phyloP scores from a whole-genome alignment of 2,329 filamentous ascomycete genomes.

The Fusarium irregulare region DNA sequence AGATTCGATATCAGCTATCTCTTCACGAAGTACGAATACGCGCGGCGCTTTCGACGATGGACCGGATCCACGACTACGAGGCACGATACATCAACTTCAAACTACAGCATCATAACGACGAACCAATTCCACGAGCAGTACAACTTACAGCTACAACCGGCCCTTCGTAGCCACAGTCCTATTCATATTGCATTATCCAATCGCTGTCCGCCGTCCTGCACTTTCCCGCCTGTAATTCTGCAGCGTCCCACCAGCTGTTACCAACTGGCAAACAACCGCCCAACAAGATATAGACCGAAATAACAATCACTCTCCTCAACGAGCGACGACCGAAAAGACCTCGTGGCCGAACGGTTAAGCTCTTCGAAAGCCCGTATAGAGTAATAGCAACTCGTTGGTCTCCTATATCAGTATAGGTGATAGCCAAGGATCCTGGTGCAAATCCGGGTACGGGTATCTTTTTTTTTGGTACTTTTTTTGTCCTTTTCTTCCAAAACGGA shows the following conservation, averaged over 20 bases:
- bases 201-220: constrained; percentile 7
- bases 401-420: constrained; percentile 48
- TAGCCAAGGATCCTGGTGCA: constrained; percentile 54
- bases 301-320: constrained; percentile 19
- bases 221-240: constrained; percentile 24
- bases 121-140: not conserved
- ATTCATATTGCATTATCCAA: not conserved
- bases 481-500: too few species aligned
- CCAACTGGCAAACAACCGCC: constrained; percentile 31
- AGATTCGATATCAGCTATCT: not conserved
- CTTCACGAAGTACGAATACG: not conserved
- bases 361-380: constrained; percentile 47
- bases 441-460: constrained; percentile 50
- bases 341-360: constrained; percentile 43
- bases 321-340: constrained; percentile 5
- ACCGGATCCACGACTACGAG: not conserved
- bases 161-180: not conserved
- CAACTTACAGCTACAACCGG: not conserved
- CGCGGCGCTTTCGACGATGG: not conserved
- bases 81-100: not conserved
- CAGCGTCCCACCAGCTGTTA: constrained; percentile 15
- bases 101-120: not conserved
- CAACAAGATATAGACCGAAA: constrained; percentile 28
- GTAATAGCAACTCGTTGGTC: constrained; percentile 54
- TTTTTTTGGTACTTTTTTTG: constrained; percentile 31